phyloP scores from a whole-genome alignment of 1,284 basidiomycete genomes.

The Marasmius fiardii region DNA sequence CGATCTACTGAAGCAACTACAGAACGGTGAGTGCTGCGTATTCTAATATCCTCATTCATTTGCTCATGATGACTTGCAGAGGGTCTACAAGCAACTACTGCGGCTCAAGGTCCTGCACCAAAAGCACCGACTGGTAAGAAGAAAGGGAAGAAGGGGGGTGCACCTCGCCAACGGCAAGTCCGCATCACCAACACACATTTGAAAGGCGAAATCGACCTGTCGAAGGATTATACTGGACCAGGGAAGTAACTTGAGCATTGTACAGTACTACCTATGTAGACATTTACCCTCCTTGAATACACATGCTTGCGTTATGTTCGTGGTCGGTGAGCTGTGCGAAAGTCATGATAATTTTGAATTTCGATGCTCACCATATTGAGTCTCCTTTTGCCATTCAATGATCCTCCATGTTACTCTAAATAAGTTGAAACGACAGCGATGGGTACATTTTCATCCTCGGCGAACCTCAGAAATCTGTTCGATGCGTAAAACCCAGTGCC shows the following conservation, averaged over 20 bases:
- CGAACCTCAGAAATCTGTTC: too few relatives aligned
- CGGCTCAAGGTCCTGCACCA: constrained; percentile 49
- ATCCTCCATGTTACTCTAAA: too few relatives aligned
- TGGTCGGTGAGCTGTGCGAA: too few relatives aligned
- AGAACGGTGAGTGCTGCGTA: constrained; percentile 46
- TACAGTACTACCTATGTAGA: neutral
- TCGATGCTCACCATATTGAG: too few relatives aligned
- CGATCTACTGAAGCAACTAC: constrained; percentile 73
- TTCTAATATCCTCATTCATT: constrained; percentile 9
- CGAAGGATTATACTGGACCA: constrained; percentile 61
- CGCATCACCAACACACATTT: constrained; percentile 88
- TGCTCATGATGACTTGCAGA: constrained; percentile 36
- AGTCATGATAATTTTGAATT: too few relatives aligned
- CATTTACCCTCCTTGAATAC: too few relatives aligned
- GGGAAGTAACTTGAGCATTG: constrained; percentile 31
- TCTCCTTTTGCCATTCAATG: too few relatives aligned
- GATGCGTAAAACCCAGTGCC: too few relatives aligned
- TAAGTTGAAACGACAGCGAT: too few relatives aligned
- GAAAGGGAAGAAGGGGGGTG: constrained; percentile 76
- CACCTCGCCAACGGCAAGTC: constrained; percentile 68
- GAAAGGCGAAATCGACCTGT: constrained; percentile 80
- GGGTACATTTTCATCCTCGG: too few relatives aligned
- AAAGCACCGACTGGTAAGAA: constrained; percentile 63
- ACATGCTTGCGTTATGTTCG: too few relatives aligned
- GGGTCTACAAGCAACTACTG: constrained; percentile 72